A percentile compares a stretch with the other conserved stretches of the same genome.
phyloP scores from a whole-genome alignment of 306 rosid genomes.

The Cucurbita argyrosperma region DNA sequence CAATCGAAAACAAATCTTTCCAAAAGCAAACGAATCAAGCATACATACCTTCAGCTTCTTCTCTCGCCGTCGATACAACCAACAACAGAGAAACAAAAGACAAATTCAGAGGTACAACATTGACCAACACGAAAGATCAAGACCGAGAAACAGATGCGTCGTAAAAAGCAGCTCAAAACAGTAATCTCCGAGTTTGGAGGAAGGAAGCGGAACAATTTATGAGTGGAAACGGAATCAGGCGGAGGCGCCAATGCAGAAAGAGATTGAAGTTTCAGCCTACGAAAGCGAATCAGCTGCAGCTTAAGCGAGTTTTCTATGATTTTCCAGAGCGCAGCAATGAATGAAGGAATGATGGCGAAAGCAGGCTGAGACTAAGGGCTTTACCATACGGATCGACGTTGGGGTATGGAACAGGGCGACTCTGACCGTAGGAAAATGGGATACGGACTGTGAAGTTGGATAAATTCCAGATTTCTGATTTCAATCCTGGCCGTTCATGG shows the following conservation, averaged over 20 bases:
- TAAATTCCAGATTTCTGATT: not conserved
- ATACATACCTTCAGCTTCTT: not conserved
- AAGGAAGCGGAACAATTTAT: not conserved
- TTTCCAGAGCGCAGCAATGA: not conserved
- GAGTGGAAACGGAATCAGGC: not conserved
- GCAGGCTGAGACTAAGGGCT: not conserved
- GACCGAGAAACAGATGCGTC: not conserved
- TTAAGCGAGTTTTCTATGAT: not conserved
- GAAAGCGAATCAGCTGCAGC: not conserved
- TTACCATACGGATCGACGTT: not conserved
- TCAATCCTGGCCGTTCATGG: not conserved
- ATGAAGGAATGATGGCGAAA: not conserved
- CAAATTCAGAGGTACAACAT: not conserved
- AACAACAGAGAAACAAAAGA: not conserved
- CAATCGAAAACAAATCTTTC: not conserved
- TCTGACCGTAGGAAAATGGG: not conserved
- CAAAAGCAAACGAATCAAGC: not conserved
- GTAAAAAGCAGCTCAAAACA: not conserved
- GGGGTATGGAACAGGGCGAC: not conserved
- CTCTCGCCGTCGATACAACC: not conserved
- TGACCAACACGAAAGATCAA: not conserved
- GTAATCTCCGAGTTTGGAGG: not conserved
- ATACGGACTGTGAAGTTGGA: not conserved
- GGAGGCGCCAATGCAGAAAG: constrained; percentile 2
- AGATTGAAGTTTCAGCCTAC: not conserved